phyloP scores from a whole-genome alignment of 2,329 filamentous ascomycete species.

The Aspergillus spinulosporus region DNA sequence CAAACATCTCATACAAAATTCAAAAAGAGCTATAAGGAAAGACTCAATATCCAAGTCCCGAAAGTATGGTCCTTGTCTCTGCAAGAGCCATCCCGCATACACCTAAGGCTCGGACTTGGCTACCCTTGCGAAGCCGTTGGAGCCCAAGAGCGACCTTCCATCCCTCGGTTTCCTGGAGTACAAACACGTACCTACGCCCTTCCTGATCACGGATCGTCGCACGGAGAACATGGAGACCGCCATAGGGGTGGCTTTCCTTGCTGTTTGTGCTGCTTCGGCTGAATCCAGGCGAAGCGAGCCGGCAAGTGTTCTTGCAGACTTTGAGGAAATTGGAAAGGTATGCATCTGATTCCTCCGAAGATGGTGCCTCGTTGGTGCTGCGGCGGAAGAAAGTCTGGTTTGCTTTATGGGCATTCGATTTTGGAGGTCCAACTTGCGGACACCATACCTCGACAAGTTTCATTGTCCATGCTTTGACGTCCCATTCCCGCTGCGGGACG shows the following conservation, averaged over 20 bases:
- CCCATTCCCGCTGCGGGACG: slow-evolving; percentile 96
- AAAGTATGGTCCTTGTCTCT: slow-evolving; percentile 24
- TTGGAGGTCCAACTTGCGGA: slow-evolving; percentile 56
- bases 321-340: slow-evolving; percentile 63
- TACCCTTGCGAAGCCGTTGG: slow-evolving; percentile 56
- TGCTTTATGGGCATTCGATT: slow-evolving; percentile 31
- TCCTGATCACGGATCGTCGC: slow-evolving; percentile 61
- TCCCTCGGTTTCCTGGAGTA: slow-evolving; percentile 59
- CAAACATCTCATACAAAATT: background rate
- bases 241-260: slow-evolving; percentile 22
- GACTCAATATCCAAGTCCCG: slow-evolving; percentile 23
- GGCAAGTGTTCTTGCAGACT: slow-evolving; percentile 65
- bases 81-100: slow-evolving; percentile 39
- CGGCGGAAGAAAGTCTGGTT: slow-evolving; percentile 42
- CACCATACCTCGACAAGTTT: slow-evolving; percentile 90
- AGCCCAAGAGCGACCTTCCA: slow-evolving; percentile 64
- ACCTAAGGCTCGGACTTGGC: slow-evolving; percentile 56
- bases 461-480: slow-evolving; percentile 96
- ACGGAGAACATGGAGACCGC: slow-evolving; percentile 57
- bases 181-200: slow-evolving; percentile 62
- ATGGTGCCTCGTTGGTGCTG: slow-evolving; percentile 52
- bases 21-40: background rate
- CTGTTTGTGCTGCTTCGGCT: slow-evolving; percentile 27
- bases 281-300: slow-evolving; percentile 47
- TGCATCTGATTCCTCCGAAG: slow-evolving; percentile 66